Conservation (phyloP, 2,329 filamentous ascomycete genomes). For the Hymenotorrendiella dingleyae region DNA sequence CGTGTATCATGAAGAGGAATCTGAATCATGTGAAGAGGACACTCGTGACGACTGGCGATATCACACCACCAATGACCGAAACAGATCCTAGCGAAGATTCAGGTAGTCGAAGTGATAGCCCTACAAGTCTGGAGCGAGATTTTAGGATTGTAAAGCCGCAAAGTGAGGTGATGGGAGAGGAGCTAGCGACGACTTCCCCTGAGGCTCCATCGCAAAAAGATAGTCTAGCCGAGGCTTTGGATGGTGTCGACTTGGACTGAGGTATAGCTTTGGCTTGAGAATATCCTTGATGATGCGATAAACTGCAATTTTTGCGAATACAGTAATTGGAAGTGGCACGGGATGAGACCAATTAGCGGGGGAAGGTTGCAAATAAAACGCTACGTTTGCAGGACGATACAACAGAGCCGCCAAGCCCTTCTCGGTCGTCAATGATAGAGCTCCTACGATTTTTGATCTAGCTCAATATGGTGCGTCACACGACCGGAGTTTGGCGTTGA, state of each 20-base stretch:
- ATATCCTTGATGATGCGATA: too few relatives aligned
- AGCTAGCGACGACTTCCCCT: conserved; percentile 15
- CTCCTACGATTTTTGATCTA: too few relatives aligned
- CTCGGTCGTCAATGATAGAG: too few relatives aligned
- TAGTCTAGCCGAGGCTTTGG: conserved; percentile 25
- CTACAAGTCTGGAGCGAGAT: conserved; percentile 11
- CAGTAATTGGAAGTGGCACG: too few relatives aligned
- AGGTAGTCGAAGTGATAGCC: conserved; percentile 23
- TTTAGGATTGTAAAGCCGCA: conserved; percentile 16
- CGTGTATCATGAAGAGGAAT: conserved; percentile 53
- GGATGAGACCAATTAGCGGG: too few relatives aligned
- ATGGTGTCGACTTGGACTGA: conserved; percentile 30
- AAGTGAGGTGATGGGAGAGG: conserved; percentile 15
- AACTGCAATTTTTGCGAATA: too few relatives aligned
- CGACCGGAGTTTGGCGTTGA: too few relatives aligned
- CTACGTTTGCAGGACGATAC: too few relatives aligned
- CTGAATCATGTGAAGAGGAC: conserved; percentile 23
- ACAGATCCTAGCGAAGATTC: conserved; percentile 18
- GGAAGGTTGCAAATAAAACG: too few relatives aligned
- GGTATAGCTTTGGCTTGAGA: too few relatives aligned
- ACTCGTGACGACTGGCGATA: conserved; percentile 19
- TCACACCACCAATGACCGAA: conserved; percentile 29
- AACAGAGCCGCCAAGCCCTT: too few relatives aligned
- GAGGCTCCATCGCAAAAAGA: conserved; percentile 17
- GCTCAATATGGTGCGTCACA: too few relatives aligned